Evolutionary conservation across 1,284 basidiomycete genomes (phyloP), one percentile per base, ranked within the genome.

Genomic region (Sanguinoderma infundibulare): DNA sequence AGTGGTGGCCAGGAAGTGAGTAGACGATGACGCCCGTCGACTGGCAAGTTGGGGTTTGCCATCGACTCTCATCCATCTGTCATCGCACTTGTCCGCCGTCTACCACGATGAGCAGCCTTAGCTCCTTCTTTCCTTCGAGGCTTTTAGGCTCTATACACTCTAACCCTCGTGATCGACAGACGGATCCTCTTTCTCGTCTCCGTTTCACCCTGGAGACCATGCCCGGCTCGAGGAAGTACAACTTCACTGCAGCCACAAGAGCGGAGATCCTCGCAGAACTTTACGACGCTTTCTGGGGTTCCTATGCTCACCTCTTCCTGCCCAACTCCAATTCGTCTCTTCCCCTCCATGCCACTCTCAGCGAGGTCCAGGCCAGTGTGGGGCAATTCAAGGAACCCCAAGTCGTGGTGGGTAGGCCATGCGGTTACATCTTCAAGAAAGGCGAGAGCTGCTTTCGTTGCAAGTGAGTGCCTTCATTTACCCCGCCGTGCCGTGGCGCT

Each of bases 371-470:
- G 74, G 75, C 78, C 20, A 81, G 82, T 28, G 77, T 79, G 1
- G 85, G 84, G 7, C 84, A 83, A 4, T 84, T 82, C 12, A 82
- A 82, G 60, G 83, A 84, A 22, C 83, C 86, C n/a, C 81, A 81
- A 7, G 72, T 85, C 0, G 74, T 84, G 14, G 86, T 86, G 17
- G 91, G 90, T 7, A 80, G 86, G 63, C 84, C 89, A 0, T 94
- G 92, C 71, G 87, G 85, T 1, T 84, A 89, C 70, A 90, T 94
- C 53, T 91, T 94, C 75, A 87, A 86, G 74, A 93, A 91, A 70
- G 92, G 92, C 17, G 93, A 95, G 72, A 88, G 91, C 68, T 95
- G 93, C 67, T 95, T 94, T 74, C 84, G 92, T 42, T 96, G 94
- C 92, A 94, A 94, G 94, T 95, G 73, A 81, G 94, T 82, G 20